Evolutionary conservation across 2,329 filamentous ascomycete genomes (phyloP), one percentile per base, ranked within the genome.

Genomic region (Diaporthe aspalathi): DNA sequence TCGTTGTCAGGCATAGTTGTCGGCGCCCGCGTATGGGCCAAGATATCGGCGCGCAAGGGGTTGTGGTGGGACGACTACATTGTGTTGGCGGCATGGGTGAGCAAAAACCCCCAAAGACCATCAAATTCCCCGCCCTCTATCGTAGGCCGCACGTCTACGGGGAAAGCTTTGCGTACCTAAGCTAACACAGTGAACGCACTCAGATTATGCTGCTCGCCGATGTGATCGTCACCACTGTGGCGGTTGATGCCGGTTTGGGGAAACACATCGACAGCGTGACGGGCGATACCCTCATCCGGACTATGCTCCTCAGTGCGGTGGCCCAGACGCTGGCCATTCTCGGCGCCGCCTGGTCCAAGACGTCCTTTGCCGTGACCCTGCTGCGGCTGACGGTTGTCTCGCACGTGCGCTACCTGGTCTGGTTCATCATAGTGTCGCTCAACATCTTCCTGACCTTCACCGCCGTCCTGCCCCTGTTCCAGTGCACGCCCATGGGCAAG

Each of bases 311-410:
- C 27, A 63, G 60, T 20, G 32, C 70, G n/a, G 32, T 72, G 12
- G 71, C 38, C 22, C 80, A 68, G 77, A 79, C 72, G 22, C 74
- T 73, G 35, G 75, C 76, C 8, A 71, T 78, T 14, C 70, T 78
- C 8, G 76, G 79, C 3, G 79, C 79, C 2, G 70, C 77, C 4
- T 79, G 76, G 78, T 78, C 76, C 67, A 81, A 81, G 73, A 81
- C 78, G 0, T 79, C 78, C 0, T 80, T 81, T 53, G 79, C 77
- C 32, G 74, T 80, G 49, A 80, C 78, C 1, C 70, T 80, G 6
- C 70, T 80, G 20, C 76, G 79, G 27, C 76, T 80, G 60, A 76
- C 77, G 0, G 72, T 72, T 6, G 74, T 74, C n/a, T 76, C 73
- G 72, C 60, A 63, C 29, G 69, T 76, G 29, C 76, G 76, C 24